A percentile compares a stretch with the other conserved stretches of the same genome.
phyloP scores from a whole-genome alignment of 2,329 filamentous ascomycete species.

The Colletotrichum paranaense region DNA sequence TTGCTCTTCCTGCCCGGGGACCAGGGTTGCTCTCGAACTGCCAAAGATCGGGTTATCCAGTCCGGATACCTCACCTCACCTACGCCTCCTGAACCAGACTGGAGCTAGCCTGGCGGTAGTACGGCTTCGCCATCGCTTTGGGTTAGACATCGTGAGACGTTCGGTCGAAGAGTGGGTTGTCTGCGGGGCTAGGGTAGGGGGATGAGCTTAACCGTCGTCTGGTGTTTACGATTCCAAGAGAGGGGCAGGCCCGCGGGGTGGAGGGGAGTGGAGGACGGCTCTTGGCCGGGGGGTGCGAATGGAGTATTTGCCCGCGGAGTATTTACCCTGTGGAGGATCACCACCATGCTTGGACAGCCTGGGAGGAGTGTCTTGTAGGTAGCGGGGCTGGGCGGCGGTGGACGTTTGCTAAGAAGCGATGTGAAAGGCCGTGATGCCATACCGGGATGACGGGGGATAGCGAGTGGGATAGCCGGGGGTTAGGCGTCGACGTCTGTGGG shows the following conservation, averaged over 20 bases:
- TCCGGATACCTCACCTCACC: background rate
- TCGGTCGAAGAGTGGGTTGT: slow-evolving; percentile 24
- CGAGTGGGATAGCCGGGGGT: slow-evolving; percentile 1
- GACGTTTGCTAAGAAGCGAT: background rate
- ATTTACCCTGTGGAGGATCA: slow-evolving; percentile 17
- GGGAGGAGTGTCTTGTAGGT: background rate
- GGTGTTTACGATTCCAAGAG: slow-evolving; percentile 34
- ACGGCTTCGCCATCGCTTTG: slow-evolving; percentile 25
- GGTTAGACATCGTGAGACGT: slow-evolving; percentile 28
- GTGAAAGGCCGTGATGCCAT: slow-evolving; percentile 19
- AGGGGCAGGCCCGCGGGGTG: slow-evolving; percentile 3
- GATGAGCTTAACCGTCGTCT: slow-evolving; percentile 32
- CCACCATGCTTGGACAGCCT: background rate
- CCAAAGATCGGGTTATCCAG: background rate
- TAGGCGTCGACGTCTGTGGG: slow-evolving; percentile 15
- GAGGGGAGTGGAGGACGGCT: slow-evolving; percentile 18
- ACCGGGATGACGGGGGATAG: slow-evolving; percentile 23
- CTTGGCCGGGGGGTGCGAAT: slow-evolving; percentile 21
- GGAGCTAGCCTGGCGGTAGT: slow-evolving; percentile 1
- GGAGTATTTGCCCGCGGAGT: slow-evolving; percentile 12
- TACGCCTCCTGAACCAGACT: slow-evolving; percentile 17
- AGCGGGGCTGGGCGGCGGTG: background rate
- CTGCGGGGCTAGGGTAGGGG: slow-evolving; percentile 31
- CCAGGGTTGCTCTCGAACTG: slow-evolving; percentile 1
- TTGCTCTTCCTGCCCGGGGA: background rate